A percentile compares a stretch with the other conserved stretches of the same genome.
phyloP scores from a whole-genome alignment of 768 basidiomycete genomes.

The Russula brevipes region DNA sequence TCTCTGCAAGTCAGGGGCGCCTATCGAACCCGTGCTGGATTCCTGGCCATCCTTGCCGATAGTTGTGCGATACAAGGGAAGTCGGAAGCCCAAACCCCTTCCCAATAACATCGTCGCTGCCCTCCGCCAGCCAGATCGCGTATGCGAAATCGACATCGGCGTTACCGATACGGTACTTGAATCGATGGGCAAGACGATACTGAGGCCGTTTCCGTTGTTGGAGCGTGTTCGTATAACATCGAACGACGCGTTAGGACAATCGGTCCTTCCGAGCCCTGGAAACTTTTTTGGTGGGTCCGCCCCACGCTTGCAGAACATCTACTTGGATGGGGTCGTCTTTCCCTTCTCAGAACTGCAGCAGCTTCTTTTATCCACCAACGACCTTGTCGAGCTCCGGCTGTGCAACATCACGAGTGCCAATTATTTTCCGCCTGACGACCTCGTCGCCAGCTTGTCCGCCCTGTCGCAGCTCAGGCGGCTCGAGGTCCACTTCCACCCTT shows the following conservation, averaged over 20 bases:
- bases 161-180: background rate
- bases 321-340: background rate
- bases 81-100: background rate
- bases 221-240: slow-evolving; percentile 28
- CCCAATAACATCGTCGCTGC: background rate
- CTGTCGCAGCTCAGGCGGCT: background rate
- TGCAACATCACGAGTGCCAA: background rate
- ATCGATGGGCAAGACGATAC: slow-evolving; percentile 31
- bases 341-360: background rate
- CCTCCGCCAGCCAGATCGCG: background rate
- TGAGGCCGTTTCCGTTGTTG: slow-evolving; percentile 25
- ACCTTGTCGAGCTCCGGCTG: background rate
- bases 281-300: slow-evolving; percentile 1
- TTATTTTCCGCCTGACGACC: background rate
- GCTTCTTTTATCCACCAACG: background rate
- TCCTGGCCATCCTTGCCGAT: background rate
- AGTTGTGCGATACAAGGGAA: background rate
- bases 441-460: background rate
- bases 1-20: background rate
- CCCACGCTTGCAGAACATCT: background rate
- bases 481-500: background rate
- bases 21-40: background rate
- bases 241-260: slow-evolving; percentile 34
- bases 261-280: slow-evolving; percentile 24
- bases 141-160: background rate